These are phyloP conservation scores for Lignosus rhinocerotis DNA, from an alignment of 1,284 basidiomycete species.

Conservation along the genomic window DNA sequence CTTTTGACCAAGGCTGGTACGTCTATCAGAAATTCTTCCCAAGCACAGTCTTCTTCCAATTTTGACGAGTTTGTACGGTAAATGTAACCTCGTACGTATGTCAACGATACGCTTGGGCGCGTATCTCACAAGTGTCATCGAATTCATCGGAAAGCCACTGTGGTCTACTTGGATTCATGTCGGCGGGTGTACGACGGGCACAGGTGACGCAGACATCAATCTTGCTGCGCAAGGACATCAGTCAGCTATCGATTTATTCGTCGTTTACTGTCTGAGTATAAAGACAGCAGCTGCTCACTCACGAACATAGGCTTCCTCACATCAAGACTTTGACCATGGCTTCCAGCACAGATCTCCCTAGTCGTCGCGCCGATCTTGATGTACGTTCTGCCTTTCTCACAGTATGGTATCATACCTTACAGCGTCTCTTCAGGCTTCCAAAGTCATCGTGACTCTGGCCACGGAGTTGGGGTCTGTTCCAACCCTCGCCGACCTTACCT, in stretches of 20 bases:
- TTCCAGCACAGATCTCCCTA: neutral
- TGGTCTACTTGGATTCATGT: neutral
- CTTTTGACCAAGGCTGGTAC: too few relatives aligned
- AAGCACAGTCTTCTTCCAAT: too few relatives aligned
- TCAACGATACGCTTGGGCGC: neutral
- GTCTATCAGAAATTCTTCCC: too few relatives aligned
- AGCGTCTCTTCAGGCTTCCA: conserved; percentile 38
- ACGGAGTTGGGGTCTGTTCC: conserved; percentile 39
- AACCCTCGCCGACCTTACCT: conserved; percentile 37
- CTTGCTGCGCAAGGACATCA: neutral
- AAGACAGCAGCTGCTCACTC: neutral
- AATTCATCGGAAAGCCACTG: neutral
- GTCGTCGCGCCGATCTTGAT: neutral
- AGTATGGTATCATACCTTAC: neutral
- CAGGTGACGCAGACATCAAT: neutral
- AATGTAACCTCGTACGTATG: too few relatives aligned
- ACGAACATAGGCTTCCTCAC: too few relatives aligned
- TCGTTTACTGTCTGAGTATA: neutral
- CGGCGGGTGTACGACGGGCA: neutral
- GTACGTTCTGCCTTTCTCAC: neutral
- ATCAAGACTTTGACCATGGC: neutral
- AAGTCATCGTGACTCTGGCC: conserved; percentile 39
- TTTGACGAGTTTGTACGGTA: too few relatives aligned
- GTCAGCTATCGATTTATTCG: neutral
- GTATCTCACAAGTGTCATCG: neutral